phyloP scores from a whole-genome alignment of 23 red algal species.

The Cyanidioschyzon merolae region DNA sequence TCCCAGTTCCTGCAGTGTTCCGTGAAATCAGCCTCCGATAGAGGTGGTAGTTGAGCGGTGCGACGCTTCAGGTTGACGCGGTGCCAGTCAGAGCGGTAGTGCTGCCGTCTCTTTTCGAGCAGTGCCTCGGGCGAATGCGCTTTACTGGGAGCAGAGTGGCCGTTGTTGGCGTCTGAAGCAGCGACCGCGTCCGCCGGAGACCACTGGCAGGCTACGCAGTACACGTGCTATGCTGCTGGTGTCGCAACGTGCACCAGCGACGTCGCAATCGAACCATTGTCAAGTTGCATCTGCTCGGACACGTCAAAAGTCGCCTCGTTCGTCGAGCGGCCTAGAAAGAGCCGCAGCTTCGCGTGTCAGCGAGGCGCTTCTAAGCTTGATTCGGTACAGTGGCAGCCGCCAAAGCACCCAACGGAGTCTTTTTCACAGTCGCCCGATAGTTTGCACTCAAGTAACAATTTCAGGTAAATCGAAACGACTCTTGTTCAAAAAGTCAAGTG shows the following conservation, averaged over 20 bases:
- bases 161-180: neutral
- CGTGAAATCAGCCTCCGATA: conserved; percentile 39
- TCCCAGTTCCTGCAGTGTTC: conserved; percentile 24
- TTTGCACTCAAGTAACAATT: too few relatives aligned
- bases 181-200: neutral
- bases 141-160: neutral
- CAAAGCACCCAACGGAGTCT: too few relatives aligned
- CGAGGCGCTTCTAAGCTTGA: too few relatives aligned
- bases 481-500: too few relatives aligned
- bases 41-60: conserved; percentile 31
- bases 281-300: neutral
- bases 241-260: neutral
- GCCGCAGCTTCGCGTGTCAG: too few relatives aligned
- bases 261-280: neutral
- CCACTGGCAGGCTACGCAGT: neutral
- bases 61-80: conserved; percentile 90
- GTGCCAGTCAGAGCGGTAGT: conserved; percentile 86
- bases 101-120: conserved; percentile 24
- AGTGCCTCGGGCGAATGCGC: neutral
- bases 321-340: too few relatives aligned
- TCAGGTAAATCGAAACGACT: too few relatives aligned
- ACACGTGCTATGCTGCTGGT: neutral
- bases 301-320: too few relatives aligned
- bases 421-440: too few relatives aligned
- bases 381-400: too few relatives aligned